Percentiles rank a stretch among this genome's conserved stretches.
Conservation (phyloP, 208 protist genomes). For the Pavlovales sp. region DNA sequence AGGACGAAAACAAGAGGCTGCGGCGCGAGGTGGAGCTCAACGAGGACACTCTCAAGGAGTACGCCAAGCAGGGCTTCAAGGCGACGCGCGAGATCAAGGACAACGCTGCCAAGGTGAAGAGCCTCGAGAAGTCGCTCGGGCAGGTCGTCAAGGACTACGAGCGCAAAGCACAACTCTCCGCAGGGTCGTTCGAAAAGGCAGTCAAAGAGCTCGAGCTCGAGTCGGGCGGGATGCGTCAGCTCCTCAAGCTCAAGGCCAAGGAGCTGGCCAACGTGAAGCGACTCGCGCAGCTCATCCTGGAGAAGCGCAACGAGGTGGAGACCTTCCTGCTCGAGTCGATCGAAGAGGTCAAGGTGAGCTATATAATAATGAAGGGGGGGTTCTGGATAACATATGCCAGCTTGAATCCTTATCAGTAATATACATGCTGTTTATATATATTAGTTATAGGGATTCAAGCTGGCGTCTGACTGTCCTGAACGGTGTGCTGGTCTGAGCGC, state of each 20-base stretch:
- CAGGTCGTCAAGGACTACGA: conserved; percentile 28
- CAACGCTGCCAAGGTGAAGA: neutral
- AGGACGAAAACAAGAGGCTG: conserved; percentile 37
- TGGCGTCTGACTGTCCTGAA: no score
- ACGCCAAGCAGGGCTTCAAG: conserved; percentile 38
- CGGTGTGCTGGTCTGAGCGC: no score
- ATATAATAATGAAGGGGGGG: no score
- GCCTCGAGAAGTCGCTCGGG: conserved; percentile 19
- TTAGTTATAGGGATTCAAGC: no score
- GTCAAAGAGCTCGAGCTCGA: neutral
- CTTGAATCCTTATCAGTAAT: no score
- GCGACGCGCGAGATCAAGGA: conserved; percentile 37
- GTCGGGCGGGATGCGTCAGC: neutral
- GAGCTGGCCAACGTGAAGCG: conserved; percentile 31
- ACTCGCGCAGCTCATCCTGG: conserved; percentile 13
- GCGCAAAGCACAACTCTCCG: neutral
- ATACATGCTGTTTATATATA: no score
- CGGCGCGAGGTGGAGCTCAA: conserved; percentile 42
- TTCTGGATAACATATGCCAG: no score
- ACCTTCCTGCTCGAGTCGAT: conserved; percentile 34
- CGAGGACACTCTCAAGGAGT: conserved; percentile 39
- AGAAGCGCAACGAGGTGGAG: conserved; percentile 36
- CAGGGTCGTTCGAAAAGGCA: neutral
- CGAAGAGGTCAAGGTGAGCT: conserved; percentile 19
- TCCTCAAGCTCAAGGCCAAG: conserved; percentile 8